Evolutionary conservation across 208 protist species (phyloP).

Genomic region (Trypanosomatidae sp.): DNA sequence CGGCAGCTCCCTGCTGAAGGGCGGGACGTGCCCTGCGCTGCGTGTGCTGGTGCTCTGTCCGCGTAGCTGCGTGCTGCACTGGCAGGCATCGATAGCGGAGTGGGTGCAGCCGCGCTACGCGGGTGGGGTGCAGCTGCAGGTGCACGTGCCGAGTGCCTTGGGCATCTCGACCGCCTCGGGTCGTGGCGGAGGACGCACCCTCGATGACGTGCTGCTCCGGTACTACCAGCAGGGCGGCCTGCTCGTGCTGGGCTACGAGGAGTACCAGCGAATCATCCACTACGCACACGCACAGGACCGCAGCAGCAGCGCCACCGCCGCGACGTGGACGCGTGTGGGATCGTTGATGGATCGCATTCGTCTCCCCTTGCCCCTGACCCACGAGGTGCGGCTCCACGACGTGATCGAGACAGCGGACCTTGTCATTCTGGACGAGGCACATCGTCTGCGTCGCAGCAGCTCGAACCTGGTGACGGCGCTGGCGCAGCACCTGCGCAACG

Average conservation of each 20-base stretch:
- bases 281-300: conserved; percentile 18
- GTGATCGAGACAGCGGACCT: conserved; percentile 67
- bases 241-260: conserved; percentile 85
- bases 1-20: conserved; percentile 1
- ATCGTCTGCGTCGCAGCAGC: conserved; percentile 54
- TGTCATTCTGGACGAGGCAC: conserved; percentile 81
- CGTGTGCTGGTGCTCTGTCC: conserved; percentile 74
- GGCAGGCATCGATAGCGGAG: conserved; percentile 50
- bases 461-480: conserved; percentile 57
- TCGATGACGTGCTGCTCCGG: conserved; percentile 30
- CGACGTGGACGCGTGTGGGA: conserved; percentile 32
- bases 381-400: conserved; percentile 42
- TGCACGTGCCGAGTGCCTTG: conserved; percentile 45
- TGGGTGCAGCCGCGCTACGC: conserved; percentile 63
- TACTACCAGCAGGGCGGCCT: conserved; percentile 74
- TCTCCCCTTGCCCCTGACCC: conserved; percentile 34
- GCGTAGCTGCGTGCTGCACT: conserved; percentile 72
- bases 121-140: conserved; percentile 26
- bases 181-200: background rate
- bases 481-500: conserved; percentile 36
- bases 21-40: conserved; percentile 31
- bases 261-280: conserved; percentile 54
- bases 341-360: conserved; percentile 41
- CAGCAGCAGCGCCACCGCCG: conserved; percentile 4
- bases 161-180: background rate